Percentiles rank a stretch among this genome's conserved stretches.
phyloP scores from a whole-genome alignment of 2,329 filamentous ascomycete genomes.

The Curvularia eragrostidis region DNA sequence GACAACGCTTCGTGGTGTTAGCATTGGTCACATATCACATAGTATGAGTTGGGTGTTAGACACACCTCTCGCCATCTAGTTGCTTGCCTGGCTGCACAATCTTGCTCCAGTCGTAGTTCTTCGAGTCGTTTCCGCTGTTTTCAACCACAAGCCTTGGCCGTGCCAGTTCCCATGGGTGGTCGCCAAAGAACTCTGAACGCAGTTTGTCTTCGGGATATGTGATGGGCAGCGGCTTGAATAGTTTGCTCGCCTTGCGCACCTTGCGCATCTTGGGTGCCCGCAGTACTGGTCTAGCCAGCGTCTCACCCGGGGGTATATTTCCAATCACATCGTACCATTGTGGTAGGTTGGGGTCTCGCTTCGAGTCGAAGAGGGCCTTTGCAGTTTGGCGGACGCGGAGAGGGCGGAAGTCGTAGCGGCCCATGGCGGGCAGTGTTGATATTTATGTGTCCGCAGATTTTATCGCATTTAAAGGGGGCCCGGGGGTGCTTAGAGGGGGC shows the following conservation, averaged over 20 bases:
- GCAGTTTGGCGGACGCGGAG: constrained; percentile 62
- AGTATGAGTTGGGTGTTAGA: neutral
- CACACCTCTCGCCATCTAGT: constrained; percentile 82
- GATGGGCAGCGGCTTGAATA: constrained; percentile 82
- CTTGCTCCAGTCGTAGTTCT: constrained; percentile 79
- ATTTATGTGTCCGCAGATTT: neutral
- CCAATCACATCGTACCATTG: constrained; percentile 65
- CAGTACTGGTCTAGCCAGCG: constrained; percentile 62
- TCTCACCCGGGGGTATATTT: constrained; percentile 66
- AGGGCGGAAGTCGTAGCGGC: constrained; percentile 59
- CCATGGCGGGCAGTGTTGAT: constrained; percentile 50
- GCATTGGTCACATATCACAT: neutral
- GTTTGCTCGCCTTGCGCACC: constrained; percentile 67
- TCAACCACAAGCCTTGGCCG: constrained; percentile 86
- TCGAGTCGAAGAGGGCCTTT: constrained; percentile 56
- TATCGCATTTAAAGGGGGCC: constrained; percentile 3
- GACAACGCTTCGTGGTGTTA: constrained; percentile 71
- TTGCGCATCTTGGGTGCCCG: constrained; percentile 55
- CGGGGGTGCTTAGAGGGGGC: neutral
- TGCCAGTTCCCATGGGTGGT: constrained; percentile 97
- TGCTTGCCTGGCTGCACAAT: constrained; percentile 76
- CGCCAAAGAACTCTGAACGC: constrained; percentile 81
- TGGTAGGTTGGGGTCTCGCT: constrained; percentile 52
- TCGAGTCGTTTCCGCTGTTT: constrained; percentile 80
- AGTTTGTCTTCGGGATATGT: constrained; percentile 83